Evolutionary conservation across 2,329 filamentous ascomycete species (phyloP).

Genomic region (Balansia obtecta): DNA sequence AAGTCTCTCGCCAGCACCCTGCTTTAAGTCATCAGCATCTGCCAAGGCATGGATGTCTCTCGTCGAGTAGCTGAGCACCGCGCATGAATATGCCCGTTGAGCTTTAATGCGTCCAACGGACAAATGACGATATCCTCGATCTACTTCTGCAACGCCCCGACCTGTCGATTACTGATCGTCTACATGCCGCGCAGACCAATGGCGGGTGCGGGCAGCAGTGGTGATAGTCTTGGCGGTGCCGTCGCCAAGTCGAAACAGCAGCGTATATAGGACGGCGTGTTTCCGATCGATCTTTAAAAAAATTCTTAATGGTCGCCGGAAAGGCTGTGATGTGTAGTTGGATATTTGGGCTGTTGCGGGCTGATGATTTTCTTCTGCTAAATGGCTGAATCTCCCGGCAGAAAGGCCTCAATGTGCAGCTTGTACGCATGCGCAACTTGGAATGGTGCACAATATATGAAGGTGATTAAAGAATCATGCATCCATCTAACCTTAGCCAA

Average conservation of each 20-base stretch:
- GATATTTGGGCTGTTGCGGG: conserved; percentile 22
- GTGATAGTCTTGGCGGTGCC: not conserved
- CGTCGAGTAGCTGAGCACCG: conserved; percentile 24
- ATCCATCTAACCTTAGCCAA: not conserved
- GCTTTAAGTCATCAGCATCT: conserved; percentile 24
- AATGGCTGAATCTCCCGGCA: conserved; percentile 18
- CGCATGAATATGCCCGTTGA: conserved; percentile 25
- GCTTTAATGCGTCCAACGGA: conserved; percentile 26
- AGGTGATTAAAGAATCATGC: not conserved
- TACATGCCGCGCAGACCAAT: conserved; percentile 14
- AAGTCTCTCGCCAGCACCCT: conserved; percentile 25
- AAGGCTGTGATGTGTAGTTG: conserved; percentile 22
- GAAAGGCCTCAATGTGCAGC: conserved; percentile 11
- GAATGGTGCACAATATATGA: not conserved
- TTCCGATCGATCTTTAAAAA: conserved; percentile 23
- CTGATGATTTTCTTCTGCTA: conserved; percentile 17
- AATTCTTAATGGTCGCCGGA: conserved; percentile 22
- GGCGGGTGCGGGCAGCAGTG: not conserved
- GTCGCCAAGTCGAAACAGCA: conserved; percentile 7
- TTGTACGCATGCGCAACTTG: not conserved
- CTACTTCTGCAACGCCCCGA: conserved; percentile 26
- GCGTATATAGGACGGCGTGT: conserved; percentile 14
- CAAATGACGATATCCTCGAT: conserved; percentile 27
- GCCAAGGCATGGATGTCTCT: conserved; percentile 19
- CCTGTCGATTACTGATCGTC: conserved; percentile 22